These are phyloP conservation scores for Beta corolliflora DNA, from an alignment of 179 eudicot genomes.

Conservation along the genomic window DNA sequence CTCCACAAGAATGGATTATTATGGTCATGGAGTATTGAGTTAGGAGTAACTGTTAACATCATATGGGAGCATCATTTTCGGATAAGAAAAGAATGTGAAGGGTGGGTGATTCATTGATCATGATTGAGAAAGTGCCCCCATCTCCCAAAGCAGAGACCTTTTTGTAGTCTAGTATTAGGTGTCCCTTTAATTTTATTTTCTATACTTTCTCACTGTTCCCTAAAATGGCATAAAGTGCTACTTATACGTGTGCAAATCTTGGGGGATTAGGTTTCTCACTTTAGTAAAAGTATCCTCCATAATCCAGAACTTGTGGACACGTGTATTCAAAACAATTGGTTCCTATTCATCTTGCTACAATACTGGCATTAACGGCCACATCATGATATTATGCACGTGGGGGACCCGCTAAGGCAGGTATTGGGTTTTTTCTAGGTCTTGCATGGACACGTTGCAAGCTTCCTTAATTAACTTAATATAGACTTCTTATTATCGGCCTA, in stretches of 20 bases:
- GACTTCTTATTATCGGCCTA: too few relatives aligned
- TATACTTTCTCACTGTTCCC: neutral
- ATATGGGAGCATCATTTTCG: neutral
- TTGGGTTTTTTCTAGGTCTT: neutral
- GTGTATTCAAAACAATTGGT: neutral
- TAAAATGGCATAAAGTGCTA: slow-evolving; percentile 2
- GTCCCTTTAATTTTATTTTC: neutral
- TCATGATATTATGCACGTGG: slow-evolving; percentile 2
- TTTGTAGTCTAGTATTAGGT: slow-evolving; percentile 14
- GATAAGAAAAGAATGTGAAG: slow-evolving; percentile 13
- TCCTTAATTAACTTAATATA: neutral
- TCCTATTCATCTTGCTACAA: neutral
- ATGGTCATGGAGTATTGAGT: too few relatives aligned
- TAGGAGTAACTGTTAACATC: too few relatives aligned
- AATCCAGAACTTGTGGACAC: neutral
- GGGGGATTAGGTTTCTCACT: neutral
- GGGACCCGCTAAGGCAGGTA: neutral
- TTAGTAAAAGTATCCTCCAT: neutral
- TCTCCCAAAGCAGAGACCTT: neutral
- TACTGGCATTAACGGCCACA: neutral
- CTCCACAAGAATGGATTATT: too few relatives aligned
- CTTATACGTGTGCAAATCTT: neutral
- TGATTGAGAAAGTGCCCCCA: neutral
- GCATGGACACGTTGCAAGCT: slow-evolving; percentile 8
- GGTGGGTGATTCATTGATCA: slow-evolving; percentile 11